A percentile compares a stretch with the other conserved stretches of the same genome.
Conservation (phyloP, 805 yeast genomes). For the Cyberlindnera xylosilytica region DNA sequence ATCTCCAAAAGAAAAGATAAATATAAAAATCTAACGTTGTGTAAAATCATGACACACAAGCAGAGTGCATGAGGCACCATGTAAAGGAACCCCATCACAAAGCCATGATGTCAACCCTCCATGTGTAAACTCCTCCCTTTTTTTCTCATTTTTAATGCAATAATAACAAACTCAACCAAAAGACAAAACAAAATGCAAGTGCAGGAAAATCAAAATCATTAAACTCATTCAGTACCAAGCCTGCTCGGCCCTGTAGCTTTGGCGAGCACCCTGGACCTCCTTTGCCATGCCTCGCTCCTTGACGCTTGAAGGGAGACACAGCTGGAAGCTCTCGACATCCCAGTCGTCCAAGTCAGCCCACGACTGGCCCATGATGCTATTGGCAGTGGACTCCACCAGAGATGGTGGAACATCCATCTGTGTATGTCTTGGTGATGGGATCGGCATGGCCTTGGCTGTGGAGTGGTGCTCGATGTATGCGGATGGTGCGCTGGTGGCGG, state of each 20-base stretch:
- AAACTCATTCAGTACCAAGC: conserved; percentile 2
- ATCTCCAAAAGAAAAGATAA: no score
- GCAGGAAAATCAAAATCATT: not conserved
- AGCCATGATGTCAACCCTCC: no score
- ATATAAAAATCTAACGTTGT: no score
- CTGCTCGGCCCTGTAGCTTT: not conserved
- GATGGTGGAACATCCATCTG: conserved; percentile 10
- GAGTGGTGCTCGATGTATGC: not conserved
- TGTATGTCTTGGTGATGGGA: not conserved
- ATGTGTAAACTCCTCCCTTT: not conserved
- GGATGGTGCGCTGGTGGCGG: no score
- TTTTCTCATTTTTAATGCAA: not conserved
- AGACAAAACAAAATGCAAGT: not conserved
- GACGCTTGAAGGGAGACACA: conserved; percentile 9
- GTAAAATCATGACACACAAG: no score
- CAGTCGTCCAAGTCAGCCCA: conserved; percentile 20
- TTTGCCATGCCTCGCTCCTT: not conserved
- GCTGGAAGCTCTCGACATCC: conserved; percentile 11
- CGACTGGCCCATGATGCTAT: conserved; percentile 10
- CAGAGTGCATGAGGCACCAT: no score
- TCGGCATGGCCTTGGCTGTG: not conserved
- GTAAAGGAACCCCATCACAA: no score
- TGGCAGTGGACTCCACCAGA: conserved; percentile 7
- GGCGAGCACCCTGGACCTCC: not conserved
- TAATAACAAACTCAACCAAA: not conserved